A percentile compares a stretch with the other conserved stretches of the same genome.
These are phyloP conservation scores for Achaetomiella virescens DNA, from an alignment of 495 filamentous ascomycete genomes.

Conservation along the genomic window DNA sequence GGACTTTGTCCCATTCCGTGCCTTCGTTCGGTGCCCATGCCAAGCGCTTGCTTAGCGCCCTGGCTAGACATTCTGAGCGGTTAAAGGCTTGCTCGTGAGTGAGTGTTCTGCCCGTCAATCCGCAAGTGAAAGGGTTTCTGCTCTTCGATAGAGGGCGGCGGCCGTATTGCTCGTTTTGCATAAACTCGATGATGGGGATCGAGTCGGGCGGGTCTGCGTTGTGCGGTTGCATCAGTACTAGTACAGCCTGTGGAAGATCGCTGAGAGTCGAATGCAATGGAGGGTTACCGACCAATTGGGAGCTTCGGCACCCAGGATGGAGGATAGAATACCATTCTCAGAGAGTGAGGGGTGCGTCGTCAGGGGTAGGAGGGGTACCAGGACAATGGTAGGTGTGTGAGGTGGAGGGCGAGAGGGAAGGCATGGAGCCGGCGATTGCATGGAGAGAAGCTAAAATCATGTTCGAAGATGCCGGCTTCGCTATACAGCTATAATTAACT, in stretches of 20 bases:
- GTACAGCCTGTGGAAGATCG: too few species aligned
- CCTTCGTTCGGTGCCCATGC: conserved; percentile 70
- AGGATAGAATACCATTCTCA: conserved; percentile 76
- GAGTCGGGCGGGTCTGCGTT: conserved; percentile 58
- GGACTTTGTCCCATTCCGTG: conserved; percentile 79
- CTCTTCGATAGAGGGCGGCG: conserved; percentile 58
- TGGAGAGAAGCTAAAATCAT: too few species aligned
- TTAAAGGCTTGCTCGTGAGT: conserved; percentile 64
- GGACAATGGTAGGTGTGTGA: too few species aligned
- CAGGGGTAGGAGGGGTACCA: too few species aligned
- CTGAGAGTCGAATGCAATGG: too few species aligned
- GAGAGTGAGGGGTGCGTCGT: too few species aligned
- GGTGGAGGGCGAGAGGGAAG: too few species aligned
- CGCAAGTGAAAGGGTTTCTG: conserved; percentile 73
- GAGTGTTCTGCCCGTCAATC: too few species aligned
- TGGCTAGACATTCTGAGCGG: conserved; percentile 63
- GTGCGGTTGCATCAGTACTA: background rate
- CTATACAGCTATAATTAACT: too few species aligned
- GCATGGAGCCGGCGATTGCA: too few species aligned
- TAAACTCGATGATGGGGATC: conserved; percentile 72
- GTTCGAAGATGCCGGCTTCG: too few species aligned
- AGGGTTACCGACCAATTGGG: conserved; percentile 48
- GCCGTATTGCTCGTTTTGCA: conserved; percentile 67
- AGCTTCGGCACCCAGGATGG: conserved; percentile 64
- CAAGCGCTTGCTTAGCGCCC: conserved; percentile 63